Percentiles rank a stretch among this genome's conserved stretches.
Conservation (phyloP, 2,329 filamentous ascomycete species). For the Dothistroma septosporum region DNA sequence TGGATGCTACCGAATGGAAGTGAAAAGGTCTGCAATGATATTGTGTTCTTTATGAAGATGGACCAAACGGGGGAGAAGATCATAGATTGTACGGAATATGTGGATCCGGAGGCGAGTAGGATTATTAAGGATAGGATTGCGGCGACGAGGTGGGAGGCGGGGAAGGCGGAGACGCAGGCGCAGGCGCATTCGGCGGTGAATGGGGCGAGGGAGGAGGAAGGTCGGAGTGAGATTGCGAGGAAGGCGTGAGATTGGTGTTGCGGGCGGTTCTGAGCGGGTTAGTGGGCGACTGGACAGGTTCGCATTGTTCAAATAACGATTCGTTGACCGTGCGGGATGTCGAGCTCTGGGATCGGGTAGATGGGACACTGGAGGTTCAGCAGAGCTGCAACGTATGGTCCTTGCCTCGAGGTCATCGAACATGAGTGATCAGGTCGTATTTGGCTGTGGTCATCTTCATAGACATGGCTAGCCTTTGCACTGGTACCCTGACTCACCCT, state of each 20-base stretch:
- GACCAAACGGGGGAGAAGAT: constrained; percentile 15
- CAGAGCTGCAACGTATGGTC: no score
- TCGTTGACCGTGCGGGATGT: no score
- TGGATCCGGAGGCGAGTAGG: constrained; percentile 19
- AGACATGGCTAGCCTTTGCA: no score
- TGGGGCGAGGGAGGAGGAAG: neutral
- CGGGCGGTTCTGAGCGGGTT: neutral
- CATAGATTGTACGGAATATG: constrained; percentile 17
- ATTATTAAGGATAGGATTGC: constrained; percentile 16
- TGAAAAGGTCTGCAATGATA: constrained; percentile 18
- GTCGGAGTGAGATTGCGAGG: neutral
- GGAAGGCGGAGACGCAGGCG: neutral
- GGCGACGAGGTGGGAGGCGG: constrained; percentile 11
- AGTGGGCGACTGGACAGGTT: neutral
- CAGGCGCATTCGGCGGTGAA: neutral
- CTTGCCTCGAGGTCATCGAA: no score
- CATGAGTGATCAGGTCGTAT: no score
- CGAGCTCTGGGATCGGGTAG: no score
- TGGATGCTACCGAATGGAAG: constrained; percentile 17
- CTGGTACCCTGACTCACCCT: no score
- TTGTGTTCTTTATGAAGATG: constrained; percentile 17
- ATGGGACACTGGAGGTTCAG: no score
- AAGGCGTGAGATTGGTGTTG: neutral
- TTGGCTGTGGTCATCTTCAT: no score
- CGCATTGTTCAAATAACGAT: neutral